These are phyloP conservation scores for Arthrobotrys sinensis DNA, from an alignment of 2,329 filamentous ascomycete species.

Conservation along the genomic window DNA sequence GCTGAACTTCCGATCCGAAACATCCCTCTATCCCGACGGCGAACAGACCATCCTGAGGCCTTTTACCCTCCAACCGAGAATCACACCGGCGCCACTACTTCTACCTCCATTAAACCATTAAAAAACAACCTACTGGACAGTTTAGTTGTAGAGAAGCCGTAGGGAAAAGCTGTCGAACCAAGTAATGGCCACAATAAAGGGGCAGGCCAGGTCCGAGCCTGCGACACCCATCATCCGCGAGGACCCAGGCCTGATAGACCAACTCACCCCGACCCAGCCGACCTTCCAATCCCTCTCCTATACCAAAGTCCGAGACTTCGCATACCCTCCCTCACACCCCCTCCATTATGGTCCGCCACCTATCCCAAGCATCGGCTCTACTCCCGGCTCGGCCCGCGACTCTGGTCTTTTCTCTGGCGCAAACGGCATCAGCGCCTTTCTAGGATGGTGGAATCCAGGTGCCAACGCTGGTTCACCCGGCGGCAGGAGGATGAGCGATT, in stretches of 20 bases:
- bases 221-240: slow-evolving; percentile 59
- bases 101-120: neutral
- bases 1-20: neutral
- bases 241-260: slow-evolving; percentile 47
- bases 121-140: neutral
- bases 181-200: slow-evolving; percentile 60
- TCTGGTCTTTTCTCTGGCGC: slow-evolving; percentile 56
- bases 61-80: neutral
- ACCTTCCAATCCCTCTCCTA: slow-evolving; percentile 78
- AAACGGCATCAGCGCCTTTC: slow-evolving; percentile 50
- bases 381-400: slow-evolving; percentile 52
- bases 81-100: neutral
- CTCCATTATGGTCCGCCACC: slow-evolving; percentile 94
- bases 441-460: slow-evolving; percentile 70
- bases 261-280: slow-evolving; percentile 52
- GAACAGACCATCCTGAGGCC: slow-evolving; percentile 8
- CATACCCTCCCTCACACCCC: slow-evolving; percentile 85
- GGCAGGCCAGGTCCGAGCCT: slow-evolving; percentile 61
- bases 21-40: neutral
- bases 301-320: slow-evolving; percentile 94
- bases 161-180: slow-evolving; percentile 24
- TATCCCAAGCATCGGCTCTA: slow-evolving; percentile 69
- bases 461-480: slow-evolving; percentile 71
- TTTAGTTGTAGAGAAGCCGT: neutral
- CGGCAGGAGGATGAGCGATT: slow-evolving; percentile 70